These are phyloP conservation scores for Colletotrichum lindemuthianum DNA, from an alignment of 2,329 filamentous ascomycete genomes.

Conservation along the genomic window DNA sequence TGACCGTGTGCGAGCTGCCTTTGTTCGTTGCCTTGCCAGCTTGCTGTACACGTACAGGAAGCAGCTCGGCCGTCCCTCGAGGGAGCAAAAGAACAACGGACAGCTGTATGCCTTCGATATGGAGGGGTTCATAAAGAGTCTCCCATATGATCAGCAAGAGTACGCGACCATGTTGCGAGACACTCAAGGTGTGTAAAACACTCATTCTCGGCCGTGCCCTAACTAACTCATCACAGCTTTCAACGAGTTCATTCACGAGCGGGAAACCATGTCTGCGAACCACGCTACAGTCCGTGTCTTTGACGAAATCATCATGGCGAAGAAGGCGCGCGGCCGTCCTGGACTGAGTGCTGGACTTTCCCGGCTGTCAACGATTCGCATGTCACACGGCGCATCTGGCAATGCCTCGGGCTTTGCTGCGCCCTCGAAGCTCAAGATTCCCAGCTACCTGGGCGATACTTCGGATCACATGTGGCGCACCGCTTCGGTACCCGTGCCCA, in stretches of 20 bases:
- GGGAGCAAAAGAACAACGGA: conserved; percentile 68
- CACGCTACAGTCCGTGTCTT: conserved; percentile 79
- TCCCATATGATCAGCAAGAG: conserved; percentile 73
- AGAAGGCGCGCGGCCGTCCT: conserved; percentile 73
- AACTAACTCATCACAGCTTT: conserved; percentile 56
- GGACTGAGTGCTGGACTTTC: conserved; percentile 73
- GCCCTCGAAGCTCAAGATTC: conserved; percentile 52
- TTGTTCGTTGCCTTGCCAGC: conserved; percentile 73
- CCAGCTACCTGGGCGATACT: conserved; percentile 75
- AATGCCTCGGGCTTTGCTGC: conserved; percentile 50
- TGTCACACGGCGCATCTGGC: conserved; percentile 61
- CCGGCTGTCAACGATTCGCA: conserved; percentile 68
- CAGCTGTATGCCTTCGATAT: conserved; percentile 73
- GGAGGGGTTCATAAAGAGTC: conserved; percentile 71
- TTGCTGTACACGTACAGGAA: conserved; percentile 74
- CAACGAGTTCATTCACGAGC: conserved; percentile 86
- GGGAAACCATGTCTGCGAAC: conserved; percentile 71
- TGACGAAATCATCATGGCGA: conserved; percentile 85
- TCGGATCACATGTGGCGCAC: conserved; percentile 84
- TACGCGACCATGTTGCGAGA: conserved; percentile 72
- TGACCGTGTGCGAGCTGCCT: conserved; percentile 71
- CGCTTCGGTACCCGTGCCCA: conserved; percentile 68
- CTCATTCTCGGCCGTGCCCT: background rate
- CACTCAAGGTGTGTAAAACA: conserved; percentile 64
- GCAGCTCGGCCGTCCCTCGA: conserved; percentile 67